These are phyloP conservation scores for Graphilbum ipis-grandicollis DNA, from an alignment of 2,329 filamentous ascomycete species.

Conservation along the genomic window DNA sequence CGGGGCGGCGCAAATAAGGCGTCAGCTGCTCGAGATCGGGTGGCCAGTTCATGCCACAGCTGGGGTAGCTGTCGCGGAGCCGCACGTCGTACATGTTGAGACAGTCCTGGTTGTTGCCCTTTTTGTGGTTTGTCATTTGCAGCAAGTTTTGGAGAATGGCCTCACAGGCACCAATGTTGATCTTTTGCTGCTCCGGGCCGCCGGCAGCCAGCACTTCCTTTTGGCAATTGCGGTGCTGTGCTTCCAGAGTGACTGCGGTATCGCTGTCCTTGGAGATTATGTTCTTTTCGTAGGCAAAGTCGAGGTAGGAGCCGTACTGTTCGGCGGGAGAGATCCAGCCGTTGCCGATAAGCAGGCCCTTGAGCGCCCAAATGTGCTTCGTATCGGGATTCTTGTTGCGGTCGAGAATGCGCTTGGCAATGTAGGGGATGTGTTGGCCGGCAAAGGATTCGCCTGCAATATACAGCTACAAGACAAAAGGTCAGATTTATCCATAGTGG, in stretches of 20 bases:
- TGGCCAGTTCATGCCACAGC: slow-evolving; percentile 97
- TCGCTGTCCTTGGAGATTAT: slow-evolving; percentile 53
- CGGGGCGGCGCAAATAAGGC: slow-evolving; percentile 68
- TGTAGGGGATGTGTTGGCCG: slow-evolving; percentile 93
- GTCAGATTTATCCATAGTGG: no score
- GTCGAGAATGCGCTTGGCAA: slow-evolving; percentile 76
- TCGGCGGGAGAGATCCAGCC: slow-evolving; percentile 88
- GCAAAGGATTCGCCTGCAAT: slow-evolving; percentile 93
- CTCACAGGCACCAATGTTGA: slow-evolving; percentile 62
- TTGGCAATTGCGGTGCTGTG: slow-evolving; percentile 51
- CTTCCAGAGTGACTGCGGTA: slow-evolving; percentile 46
- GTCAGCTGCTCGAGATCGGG: slow-evolving; percentile 63
- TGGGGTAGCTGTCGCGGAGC: slow-evolving; percentile 59
- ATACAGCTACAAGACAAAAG: slow-evolving; percentile 47
- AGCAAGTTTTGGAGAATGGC: slow-evolving; percentile 58
- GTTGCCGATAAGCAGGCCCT: slow-evolving; percentile 85
- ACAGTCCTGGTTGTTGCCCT: slow-evolving; percentile 41
- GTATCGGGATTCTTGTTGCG: slow-evolving; percentile 52
- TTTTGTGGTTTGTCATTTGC: slow-evolving; percentile 35
- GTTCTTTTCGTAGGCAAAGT: slow-evolving; percentile 61
- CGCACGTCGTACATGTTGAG: slow-evolving; percentile 96
- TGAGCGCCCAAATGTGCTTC: slow-evolving; percentile 52
- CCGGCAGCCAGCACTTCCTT: slow-evolving; percentile 34
- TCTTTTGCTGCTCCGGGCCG: slow-evolving; percentile 21
- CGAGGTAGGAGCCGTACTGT: slow-evolving; percentile 77